A percentile compares a stretch with the other conserved stretches of the same genome.
These are phyloP conservation scores for Aspergillus quadricinctus DNA, from an alignment of 2,329 filamentous ascomycete species.

Conservation along the genomic window DNA sequence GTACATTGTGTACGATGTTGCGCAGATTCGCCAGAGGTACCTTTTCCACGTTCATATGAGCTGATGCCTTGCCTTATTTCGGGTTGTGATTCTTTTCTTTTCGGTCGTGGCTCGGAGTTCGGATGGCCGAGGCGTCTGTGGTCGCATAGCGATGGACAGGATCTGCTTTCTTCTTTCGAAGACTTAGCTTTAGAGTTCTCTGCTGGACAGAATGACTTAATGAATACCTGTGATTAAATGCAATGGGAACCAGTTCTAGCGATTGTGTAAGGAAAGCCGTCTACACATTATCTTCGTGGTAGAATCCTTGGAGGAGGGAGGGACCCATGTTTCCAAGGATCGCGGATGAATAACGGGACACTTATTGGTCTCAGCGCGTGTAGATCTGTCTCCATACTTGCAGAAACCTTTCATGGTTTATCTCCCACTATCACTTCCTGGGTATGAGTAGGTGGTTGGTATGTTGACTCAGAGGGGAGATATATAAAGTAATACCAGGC, in stretches of 20 bases:
- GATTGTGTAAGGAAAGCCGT: too few relatives aligned
- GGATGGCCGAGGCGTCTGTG: neutral
- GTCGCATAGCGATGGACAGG: neutral
- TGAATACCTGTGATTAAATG: neutral
- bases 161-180: neutral
- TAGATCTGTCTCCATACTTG: too few relatives aligned
- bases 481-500: too few relatives aligned
- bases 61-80: neutral
- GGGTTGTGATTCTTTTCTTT: neutral
- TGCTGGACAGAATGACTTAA: neutral
- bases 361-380: too few relatives aligned
- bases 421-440: too few relatives aligned
- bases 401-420: neutral
- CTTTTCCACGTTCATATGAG: conserved; percentile 41
- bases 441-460: too few relatives aligned
- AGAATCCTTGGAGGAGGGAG: too few relatives aligned
- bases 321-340: too few relatives aligned
- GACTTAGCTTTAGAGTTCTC: neutral
- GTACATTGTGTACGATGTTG: conserved; percentile 48
- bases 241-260: too few relatives aligned
- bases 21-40: conserved; percentile 45
- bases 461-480: too few relatives aligned
- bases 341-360: too few relatives aligned
- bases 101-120: neutral
- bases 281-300: too few relatives aligned